These are phyloP conservation scores for Adiantum capillusveneris DNA, from an alignment of 75 land plant genomes.

Conservation along the genomic window DNA sequence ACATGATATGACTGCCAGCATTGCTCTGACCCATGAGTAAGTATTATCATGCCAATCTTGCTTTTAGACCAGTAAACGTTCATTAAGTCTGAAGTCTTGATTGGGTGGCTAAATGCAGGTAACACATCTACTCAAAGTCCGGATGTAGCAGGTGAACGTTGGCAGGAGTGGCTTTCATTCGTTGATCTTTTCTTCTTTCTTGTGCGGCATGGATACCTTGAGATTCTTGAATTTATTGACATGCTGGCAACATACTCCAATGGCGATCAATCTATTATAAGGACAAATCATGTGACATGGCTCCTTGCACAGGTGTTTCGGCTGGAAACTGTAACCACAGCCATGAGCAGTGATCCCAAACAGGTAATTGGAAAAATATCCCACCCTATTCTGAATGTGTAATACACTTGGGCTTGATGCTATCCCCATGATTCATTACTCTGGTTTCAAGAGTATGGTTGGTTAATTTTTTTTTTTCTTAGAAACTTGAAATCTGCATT, in stretches of 20 bases:
- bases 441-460: too few species aligned
- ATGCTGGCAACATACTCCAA: slow-evolving; percentile 59
- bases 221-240: slow-evolving; percentile 89
- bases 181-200: slow-evolving; percentile 89
- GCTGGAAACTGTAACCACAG: slow-evolving; percentile 69
- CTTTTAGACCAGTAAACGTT: too few species aligned
- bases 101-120: slow-evolving; percentile 3
- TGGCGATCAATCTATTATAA: slow-evolving; percentile 48
- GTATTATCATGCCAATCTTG: too few species aligned
- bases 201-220: slow-evolving; percentile 85
- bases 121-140: slow-evolving; percentile 1
- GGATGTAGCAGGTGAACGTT: slow-evolving; percentile 57
- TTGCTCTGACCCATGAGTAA: too few species aligned
- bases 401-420: too few species aligned
- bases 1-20: too few species aligned
- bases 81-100: too few species aligned
- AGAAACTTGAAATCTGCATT: too few species aligned
- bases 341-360: slow-evolving; percentile 57
- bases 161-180: slow-evolving; percentile 96
- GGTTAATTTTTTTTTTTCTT: too few species aligned
- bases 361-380: too few species aligned
- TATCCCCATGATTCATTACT: too few species aligned
- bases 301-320: slow-evolving; percentile 87
- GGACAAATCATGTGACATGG: slow-evolving; percentile 98
- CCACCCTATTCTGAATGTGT: too few species aligned